Conservation (phyloP, 352 stramenopile genomes). For the Globisporangium polare region DNA sequence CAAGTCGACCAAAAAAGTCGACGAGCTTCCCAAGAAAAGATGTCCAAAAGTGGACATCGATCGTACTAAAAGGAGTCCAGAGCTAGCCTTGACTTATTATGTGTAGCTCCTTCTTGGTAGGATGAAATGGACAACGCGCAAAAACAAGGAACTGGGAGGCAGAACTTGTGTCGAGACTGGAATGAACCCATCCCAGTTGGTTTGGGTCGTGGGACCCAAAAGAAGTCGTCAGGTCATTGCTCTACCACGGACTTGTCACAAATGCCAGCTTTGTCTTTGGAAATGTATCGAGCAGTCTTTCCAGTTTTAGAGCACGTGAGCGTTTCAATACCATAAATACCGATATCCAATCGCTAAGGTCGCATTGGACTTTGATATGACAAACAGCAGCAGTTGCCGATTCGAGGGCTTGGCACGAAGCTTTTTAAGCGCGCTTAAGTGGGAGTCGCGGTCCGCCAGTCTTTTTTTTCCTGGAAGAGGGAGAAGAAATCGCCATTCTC, state of each 20-base stretch:
- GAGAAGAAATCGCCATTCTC: conserved; percentile 8
- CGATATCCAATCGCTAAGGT: background rate
- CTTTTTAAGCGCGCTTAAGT: conserved; percentile 33
- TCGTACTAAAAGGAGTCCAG: background rate
- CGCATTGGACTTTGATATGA: background rate
- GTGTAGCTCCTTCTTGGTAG: no score
- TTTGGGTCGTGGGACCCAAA: background rate
- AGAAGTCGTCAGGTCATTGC: background rate
- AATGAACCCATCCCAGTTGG: background rate
- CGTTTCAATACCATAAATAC: background rate
- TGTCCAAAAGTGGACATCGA: background rate
- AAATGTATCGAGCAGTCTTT: background rate
- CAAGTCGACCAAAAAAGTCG: background rate
- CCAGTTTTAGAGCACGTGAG: background rate
- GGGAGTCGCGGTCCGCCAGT: conserved; percentile 21
- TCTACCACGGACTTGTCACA: background rate
- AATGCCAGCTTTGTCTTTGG: background rate
- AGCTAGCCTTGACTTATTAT: background rate
- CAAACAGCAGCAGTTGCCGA: background rate
- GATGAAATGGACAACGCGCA: no score
- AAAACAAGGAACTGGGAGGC: no score
- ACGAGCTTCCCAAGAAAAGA: background rate
- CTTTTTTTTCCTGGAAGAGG: conserved; percentile 17
- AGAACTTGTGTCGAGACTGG: background rate
- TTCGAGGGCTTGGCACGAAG: background rate